Percentiles rank a stretch among this genome's conserved stretches.
Evolutionary conservation across 2,329 filamentous ascomycete species (phyloP).

Genomic region (Teratosphaeria pseudoeucalypti): DNA sequence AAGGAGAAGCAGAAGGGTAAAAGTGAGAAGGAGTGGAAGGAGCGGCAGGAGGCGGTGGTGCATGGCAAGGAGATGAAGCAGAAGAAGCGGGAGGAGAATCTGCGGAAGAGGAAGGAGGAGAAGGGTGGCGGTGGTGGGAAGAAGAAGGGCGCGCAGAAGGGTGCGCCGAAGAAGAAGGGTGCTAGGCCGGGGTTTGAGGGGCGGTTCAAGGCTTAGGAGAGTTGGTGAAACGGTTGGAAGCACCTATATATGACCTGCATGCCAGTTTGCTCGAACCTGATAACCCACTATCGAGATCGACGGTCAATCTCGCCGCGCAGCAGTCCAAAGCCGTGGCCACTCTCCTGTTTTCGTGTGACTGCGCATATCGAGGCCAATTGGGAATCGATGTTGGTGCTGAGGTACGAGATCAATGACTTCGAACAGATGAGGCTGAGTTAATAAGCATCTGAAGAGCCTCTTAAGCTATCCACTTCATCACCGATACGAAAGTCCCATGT

Average conservation of each 20-base stretch:
- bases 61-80: constrained; percentile 40
- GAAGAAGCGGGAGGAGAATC: constrained; percentile 40
- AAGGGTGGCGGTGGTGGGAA: constrained; percentile 60
- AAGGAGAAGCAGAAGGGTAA: constrained; percentile 56
- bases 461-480: neutral
- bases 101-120: constrained; percentile 66
- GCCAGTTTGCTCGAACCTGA: neutral
- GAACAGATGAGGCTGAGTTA: neutral
- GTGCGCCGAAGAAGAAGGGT: constrained; percentile 46
- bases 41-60: constrained; percentile 34
- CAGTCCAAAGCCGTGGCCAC: neutral
- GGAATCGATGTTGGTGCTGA: neutral
- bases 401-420: neutral
- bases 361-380: neutral
- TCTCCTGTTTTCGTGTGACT: no score
- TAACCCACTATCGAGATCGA: neutral
- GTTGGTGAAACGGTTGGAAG: neutral
- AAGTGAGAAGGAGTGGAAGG: constrained; percentile 28
- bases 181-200: constrained; percentile 51
- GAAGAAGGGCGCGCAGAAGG: constrained; percentile 54
- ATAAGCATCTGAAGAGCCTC: neutral
- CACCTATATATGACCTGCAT: neutral
- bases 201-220: constrained; percentile 47
- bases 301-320: neutral
- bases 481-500: neutral